phyloP scores from a whole-genome alignment of 2,329 filamentous ascomycete genomes.

The Allantophomopsis lycopodina region DNA sequence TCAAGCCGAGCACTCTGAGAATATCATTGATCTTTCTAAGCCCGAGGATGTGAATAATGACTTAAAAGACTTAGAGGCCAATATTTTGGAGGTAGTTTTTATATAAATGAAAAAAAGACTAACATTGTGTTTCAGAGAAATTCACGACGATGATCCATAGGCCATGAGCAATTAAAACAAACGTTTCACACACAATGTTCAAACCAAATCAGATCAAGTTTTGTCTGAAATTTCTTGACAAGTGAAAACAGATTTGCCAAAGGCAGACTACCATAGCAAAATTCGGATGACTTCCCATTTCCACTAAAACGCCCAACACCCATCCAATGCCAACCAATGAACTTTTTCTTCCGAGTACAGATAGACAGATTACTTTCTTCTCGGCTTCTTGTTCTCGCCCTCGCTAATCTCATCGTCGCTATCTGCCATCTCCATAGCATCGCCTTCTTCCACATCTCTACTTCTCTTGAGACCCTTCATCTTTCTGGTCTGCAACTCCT shows the following conservation, averaged over 20 bases:
- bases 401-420: conserved; percentile 27
- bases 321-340: neutral
- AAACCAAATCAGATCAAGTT: too few relatives aligned
- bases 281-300: neutral
- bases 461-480: conserved; percentile 96
- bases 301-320: neutral
- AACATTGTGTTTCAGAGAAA: too few relatives aligned
- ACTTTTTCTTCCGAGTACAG: conserved; percentile 4
- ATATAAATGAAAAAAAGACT: too few relatives aligned
- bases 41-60: too few relatives aligned
- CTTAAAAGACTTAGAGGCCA: too few relatives aligned
- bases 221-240: neutral
- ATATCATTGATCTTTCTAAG: too few relatives aligned
- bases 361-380: conserved; percentile 3
- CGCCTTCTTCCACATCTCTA: conserved; percentile 44
- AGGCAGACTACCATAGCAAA: too few relatives aligned
- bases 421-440: conserved; percentile 33
- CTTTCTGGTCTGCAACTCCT: conserved; percentile 84
- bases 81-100: too few relatives aligned
- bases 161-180: too few relatives aligned
- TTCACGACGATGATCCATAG: too few relatives aligned
- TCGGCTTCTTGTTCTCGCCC: conserved; percentile 14
- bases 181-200: too few relatives aligned
- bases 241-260: neutral
- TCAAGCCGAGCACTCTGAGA: too few relatives aligned